Evolutionary conservation across 225 moss, liverwort and hornwort species (phyloP), one percentile per base, ranked within the genome.

Genomic region (Ulota crispa): DNA sequence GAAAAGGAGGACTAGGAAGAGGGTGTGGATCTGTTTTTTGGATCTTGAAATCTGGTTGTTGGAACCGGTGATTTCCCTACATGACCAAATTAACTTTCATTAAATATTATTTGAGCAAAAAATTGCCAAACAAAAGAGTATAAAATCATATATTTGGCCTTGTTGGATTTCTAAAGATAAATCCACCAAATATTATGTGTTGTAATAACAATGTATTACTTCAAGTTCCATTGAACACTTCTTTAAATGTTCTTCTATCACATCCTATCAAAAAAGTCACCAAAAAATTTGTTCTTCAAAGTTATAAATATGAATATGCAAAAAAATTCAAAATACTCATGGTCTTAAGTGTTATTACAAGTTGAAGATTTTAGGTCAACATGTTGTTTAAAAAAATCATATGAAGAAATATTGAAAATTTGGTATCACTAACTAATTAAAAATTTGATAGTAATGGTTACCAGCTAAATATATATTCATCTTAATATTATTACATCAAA

Each of bases 21-120:
- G 23, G 41, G 36, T 80, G 61, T 2, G 67, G 15, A n/a, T 83
- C 67, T 42, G 41, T 66, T 39, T 76, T 37, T 76, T 82, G 76
- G 59, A 77, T 72, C 13, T 61, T 80, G 3, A 83, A 80, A 72
- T 73, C 66, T 80, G 62, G 28, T 1, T 76, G 77, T 27, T 83
- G 54, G 54, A 68, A 80, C 0, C 10, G 54, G 62, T 73, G 66
- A 43, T 73, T 83, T 68, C 28, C 80, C 80, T 87, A 0, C 2
- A 75, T 5, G 0, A 5, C 8, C 18, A 4, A 45, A 5, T n/a
- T n/a, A n/a, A n/a, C 26, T 4, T 8, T 5, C 0, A 54, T 28
- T 28, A 19, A 14, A 28, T 70, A 0, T 27, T 28, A 36, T 1
- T 0, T 36, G 14, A 0, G 0, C 4, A 39, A 23, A 0, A 18